These are phyloP conservation scores for Phytopythium aichiense DNA, from an alignment of 352 stramenopile genomes.

Conservation along the genomic window DNA sequence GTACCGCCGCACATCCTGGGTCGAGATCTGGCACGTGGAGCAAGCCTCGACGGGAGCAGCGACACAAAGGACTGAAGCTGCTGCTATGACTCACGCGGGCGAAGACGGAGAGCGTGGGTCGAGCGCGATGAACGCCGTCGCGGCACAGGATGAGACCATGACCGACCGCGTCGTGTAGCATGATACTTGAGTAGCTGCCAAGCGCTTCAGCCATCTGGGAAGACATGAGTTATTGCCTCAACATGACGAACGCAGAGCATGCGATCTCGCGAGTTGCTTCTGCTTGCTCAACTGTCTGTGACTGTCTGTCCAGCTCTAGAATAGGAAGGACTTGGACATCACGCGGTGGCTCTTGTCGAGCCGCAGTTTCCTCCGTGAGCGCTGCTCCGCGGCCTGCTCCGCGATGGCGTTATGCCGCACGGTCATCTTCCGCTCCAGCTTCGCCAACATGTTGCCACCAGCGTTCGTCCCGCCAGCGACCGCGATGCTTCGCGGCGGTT, in stretches of 20 bases:
- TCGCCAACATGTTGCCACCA: not conserved
- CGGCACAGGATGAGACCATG: not conserved
- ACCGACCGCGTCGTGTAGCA: constrained; percentile 1
- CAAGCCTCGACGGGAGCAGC: not conserved
- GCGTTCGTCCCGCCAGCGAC: constrained; percentile 15
- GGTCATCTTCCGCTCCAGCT: not conserved
- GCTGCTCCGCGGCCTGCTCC: constrained; percentile 11
- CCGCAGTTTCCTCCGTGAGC: constrained; percentile 21
- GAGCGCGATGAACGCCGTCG: not conserved
- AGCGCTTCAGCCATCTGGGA: not conserved
- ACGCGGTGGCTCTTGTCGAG: constrained; percentile 17
- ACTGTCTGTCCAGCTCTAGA: constrained; percentile 9
- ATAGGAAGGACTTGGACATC: constrained; percentile 43
- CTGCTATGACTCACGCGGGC: not conserved
- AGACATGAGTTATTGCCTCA: not conserved
- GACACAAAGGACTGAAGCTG: not conserved
- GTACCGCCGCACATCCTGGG: constrained; percentile 60
- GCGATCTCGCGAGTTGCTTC: not conserved
- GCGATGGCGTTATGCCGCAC: not conserved
- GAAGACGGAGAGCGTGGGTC: not conserved
- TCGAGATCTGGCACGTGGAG: constrained; percentile 49
- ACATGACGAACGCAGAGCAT: not conserved
- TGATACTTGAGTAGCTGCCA: not conserved
- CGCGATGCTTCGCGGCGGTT: constrained; percentile 17
- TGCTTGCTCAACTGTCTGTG: not conserved